Evolutionary conservation across 169 alveolate genomes (phyloP).

Genomic region (Eimeria maxima): DNA sequence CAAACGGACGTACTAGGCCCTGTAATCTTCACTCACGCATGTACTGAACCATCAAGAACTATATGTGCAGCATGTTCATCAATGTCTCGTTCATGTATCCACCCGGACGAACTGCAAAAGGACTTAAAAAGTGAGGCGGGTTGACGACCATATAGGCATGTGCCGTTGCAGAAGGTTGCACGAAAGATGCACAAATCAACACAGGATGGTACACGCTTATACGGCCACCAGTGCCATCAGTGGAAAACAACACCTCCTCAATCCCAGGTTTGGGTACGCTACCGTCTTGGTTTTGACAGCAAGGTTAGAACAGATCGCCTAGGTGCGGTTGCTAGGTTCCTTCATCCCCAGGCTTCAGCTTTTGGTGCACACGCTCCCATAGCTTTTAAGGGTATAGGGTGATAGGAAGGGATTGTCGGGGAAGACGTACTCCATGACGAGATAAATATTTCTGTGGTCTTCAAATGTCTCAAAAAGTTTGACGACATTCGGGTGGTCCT

Average conservation of each 20-base stretch:
- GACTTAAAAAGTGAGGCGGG: no score
- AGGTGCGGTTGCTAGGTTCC: background rate
- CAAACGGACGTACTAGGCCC: background rate
- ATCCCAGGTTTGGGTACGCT: no score
- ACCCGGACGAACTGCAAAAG: background rate
- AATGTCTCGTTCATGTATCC: background rate
- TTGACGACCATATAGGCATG: background rate
- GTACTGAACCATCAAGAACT: background rate
- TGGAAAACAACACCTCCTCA: no score
- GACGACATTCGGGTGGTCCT: conserved; percentile 96
- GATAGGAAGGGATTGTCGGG: background rate
- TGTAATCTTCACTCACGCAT: background rate
- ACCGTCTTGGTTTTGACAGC: no score
- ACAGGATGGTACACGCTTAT: no score
- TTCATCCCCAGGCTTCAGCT: conserved; percentile 89
- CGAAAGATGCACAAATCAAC: no score
- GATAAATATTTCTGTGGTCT: conserved; percentile 94
- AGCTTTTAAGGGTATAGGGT: background rate
- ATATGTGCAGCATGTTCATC: background rate
- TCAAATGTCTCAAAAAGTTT: conserved; percentile 96
- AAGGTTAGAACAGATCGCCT: background rate
- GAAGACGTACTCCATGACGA: conserved; percentile 92
- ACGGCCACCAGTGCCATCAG: no score
- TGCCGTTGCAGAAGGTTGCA: no score
- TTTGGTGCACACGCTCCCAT: background rate